Evolutionary conservation across 805 yeast genomes (phyloP), one percentile per base, ranked within the genome.

Genomic region (Lipomyces sp.): DNA sequence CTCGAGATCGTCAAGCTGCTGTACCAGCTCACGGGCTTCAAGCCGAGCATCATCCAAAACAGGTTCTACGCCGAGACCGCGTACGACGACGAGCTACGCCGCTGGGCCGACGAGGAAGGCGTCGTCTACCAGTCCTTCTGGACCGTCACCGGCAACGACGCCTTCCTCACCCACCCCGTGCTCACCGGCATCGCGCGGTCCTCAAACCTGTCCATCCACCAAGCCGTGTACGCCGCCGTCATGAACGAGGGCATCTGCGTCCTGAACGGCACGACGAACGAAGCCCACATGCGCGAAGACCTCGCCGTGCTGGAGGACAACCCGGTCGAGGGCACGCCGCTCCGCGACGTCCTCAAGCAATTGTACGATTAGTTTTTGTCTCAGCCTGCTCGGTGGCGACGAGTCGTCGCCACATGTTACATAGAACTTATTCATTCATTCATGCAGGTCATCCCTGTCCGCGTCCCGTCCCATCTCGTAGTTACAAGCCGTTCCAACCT

Each of bases 81-180:
- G 5, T 42, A 33, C 39, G 51, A 47, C 38, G 16, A 33, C 8
- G 28, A 37, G 19, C 29, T 47, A 18, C 36, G 51, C 19, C 16
- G 21, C 2, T 47, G 47, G 46, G 39, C 42, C 6, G 8, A 10
- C 2, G 19, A 32, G 28, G 32, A 47, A 13, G 31, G 39, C 6
- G 39, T 47, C 22, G 18, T 47, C n/a, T 47, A 47, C 33, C 51
- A 47, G 40, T 26, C 39, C 13, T 47, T 41, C 37, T 47, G 51
- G 51, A 41, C 46, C 3, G 11, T 47, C 10, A 35, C 46, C 14
- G 51, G 47, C 13, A 47, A 47, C 22, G 45, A 40, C 2, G 19
- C 18, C 3, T 26, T 47, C 4, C 16, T 43, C 18, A 32, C 24
- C 10, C 16, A n/a, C 26, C 26, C 33, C 4, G 24, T n/a, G 14